Evolutionary conservation across 768 basidiomycete species (phyloP), one percentile per base, ranked within the genome.

Genomic region (Serendipita sp.): DNA sequence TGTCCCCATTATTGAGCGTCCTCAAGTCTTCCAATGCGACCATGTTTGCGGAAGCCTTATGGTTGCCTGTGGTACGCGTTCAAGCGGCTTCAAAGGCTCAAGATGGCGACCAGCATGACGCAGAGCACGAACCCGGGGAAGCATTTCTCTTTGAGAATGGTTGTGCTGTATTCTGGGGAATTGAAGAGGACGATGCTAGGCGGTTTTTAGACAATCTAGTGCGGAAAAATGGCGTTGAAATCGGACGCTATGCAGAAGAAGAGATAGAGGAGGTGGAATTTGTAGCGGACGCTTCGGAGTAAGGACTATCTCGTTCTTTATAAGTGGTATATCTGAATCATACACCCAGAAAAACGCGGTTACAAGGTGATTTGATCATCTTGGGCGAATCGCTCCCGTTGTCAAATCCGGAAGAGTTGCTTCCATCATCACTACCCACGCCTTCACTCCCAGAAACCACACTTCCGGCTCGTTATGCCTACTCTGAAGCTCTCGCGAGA

Each of bases 211-310:
- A 75, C 35, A 75, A 75, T 16, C 76, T 91, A 52, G 74, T 74
- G 44, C 78, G 75, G 28, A 78, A 78, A 1, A 73, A 78, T 0
- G 79, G 78, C 1, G 80, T 85, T 32, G 84, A 91, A 71, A 76
- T 91, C 7, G 81, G 79, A 2, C 78, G 81, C 2, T 76, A 93
- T 64, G 78, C 72, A 32, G 86, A 86, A 63, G 76, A 82, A 16
- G 92, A 93, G 76, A 88, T 88, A 11, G 92, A 93, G 70, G 92
- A 93, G 69, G 78, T 96, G 60, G 93, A 96, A 71, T 95, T 93
- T 74, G 89, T 93, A 11, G 85, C 87, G 32, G 93, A 96, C 74
- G 89, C 89, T 44, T 85, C 78, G 63, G 91, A 94, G 92, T 95
- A 75, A 72, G 83, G 70, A 35, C 63, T 58, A 30, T 28, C 38